A percentile compares a stretch with the other conserved stretches of the same genome.
Conservation (phyloP, 2,329 filamentous ascomycete species). For the Fusarium sp. region DNA sequence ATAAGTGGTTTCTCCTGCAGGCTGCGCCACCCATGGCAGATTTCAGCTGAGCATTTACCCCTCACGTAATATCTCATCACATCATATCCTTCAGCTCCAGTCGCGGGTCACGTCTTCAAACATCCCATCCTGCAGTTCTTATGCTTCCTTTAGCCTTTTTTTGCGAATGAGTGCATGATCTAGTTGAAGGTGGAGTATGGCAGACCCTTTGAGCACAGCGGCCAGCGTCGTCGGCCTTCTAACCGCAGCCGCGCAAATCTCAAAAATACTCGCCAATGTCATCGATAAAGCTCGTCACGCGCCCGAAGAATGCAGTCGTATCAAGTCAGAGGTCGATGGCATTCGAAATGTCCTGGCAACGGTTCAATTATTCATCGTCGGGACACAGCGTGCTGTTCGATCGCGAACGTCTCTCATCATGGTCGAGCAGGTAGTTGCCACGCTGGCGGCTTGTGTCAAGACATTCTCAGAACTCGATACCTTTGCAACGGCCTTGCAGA, state of each 20-base stretch:
- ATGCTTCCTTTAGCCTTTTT: background rate
- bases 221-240: slow-evolving; percentile 18
- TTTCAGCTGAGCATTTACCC: background rate
- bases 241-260: slow-evolving; percentile 12
- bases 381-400: background rate
- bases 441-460: slow-evolving; percentile 11
- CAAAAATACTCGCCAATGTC: slow-evolving; percentile 12
- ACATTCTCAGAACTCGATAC: slow-evolving; percentile 15
- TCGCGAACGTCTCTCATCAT: slow-evolving; percentile 19
- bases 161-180: background rate
- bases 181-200: background rate
- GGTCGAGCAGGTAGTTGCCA: slow-evolving; percentile 24
- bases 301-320: slow-evolving; percentile 9
- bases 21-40: background rate
- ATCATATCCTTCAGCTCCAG: background rate
- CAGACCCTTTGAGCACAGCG: slow-evolving; percentile 21
- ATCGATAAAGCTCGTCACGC: slow-evolving; percentile 15
- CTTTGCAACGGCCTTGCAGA: background rate
- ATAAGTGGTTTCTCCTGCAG: background rate
- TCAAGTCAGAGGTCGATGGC: slow-evolving; percentile 5
- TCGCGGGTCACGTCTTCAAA: no score
- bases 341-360: background rate
- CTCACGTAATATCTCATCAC: background rate
- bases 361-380: slow-evolving; percentile 3
- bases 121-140: background rate